phyloP scores from a whole-genome alignment of 768 basidiomycete species.

The Mycena rebaudengoi region DNA sequence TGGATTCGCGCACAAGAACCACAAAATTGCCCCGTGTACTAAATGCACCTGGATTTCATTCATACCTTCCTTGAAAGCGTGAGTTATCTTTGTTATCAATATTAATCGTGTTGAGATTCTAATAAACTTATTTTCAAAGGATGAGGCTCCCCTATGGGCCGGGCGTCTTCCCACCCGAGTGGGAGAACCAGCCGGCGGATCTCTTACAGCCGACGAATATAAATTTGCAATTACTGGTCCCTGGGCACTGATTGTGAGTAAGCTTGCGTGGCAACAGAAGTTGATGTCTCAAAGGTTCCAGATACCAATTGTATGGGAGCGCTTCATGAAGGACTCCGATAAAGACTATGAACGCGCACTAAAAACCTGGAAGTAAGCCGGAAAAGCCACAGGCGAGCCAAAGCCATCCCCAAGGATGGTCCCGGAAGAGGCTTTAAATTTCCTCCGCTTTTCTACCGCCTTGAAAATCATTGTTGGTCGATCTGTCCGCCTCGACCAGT shows the following conservation, averaged over 20 bases:
- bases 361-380: background rate
- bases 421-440: conserved; percentile 10
- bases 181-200: conserved; percentile 40
- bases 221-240: conserved; percentile 30
- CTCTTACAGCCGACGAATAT: conserved; percentile 39
- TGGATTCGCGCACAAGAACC: conserved; percentile 36
- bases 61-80: conserved; percentile 25
- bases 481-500: background rate
- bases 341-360: background rate
- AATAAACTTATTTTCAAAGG: conserved; percentile 29
- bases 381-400: background rate
- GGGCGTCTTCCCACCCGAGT: conserved; percentile 34
- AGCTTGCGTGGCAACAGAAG: background rate
- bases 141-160: conserved; percentile 37
- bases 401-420: conserved; percentile 14
- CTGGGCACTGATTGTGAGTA: conserved; percentile 33
- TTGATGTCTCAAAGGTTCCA: too few species aligned
- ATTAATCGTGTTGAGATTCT: background rate
- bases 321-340: background rate
- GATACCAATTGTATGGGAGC: conserved; percentile 34
- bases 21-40: conserved; percentile 32
- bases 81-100: background rate
- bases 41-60: conserved; percentile 31
- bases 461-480: conserved; percentile 23
- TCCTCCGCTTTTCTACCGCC: conserved; percentile 24